Evolutionary conservation across 352 stramenopile genomes (phyloP), one percentile per base, ranked within the genome.

Genomic region (Phytophthora boehmeriae): DNA sequence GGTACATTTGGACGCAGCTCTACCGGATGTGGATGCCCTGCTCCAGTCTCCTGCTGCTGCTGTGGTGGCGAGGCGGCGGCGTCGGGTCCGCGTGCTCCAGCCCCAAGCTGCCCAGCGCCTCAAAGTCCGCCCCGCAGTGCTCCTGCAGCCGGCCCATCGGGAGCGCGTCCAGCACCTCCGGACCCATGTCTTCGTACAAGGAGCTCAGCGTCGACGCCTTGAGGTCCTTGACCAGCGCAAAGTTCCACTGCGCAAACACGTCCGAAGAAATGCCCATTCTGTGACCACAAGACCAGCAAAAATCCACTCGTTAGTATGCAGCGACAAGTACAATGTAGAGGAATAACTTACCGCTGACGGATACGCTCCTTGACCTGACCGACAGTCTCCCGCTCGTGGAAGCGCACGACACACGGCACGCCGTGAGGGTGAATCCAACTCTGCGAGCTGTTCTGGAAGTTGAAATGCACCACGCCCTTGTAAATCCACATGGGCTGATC

Each of bases 1-100:
- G 9, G 42, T 22, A 28, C 8, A 19, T 13, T 49, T 30, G 6
- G 19, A 17, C 27, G 64, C 49, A 90, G 56, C 75, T 88, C 59
- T 92, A 73, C 41, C 88, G 88, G 56, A 96, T 96, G 58, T 82
- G 86, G 53, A 96, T 96, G 16, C 88, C 88, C 28, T 89, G 83
- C 39, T 96, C 88, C 23, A 88, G 80, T n/a, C 86, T 83, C 47
- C 86, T 71, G 49, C 36, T 67, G 42, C 54, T 68, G 43, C 54
- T 68, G 43, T 71, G 59, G 51, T 80, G 72, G 5, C 68, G 59
- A 8, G 65, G 56, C 8, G 49, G 53, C 1, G 79, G 71, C 38
- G 70, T 85, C 22, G 73, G 70, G 49, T 93, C 82, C 1, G 77
- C 72, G 57, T 96, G 86, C 58, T 96, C 88, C 27, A 96, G 60